Evolutionary conservation across 129 eudicot genomes (phyloP).

Genomic region (Lactuca sativa): DNA sequence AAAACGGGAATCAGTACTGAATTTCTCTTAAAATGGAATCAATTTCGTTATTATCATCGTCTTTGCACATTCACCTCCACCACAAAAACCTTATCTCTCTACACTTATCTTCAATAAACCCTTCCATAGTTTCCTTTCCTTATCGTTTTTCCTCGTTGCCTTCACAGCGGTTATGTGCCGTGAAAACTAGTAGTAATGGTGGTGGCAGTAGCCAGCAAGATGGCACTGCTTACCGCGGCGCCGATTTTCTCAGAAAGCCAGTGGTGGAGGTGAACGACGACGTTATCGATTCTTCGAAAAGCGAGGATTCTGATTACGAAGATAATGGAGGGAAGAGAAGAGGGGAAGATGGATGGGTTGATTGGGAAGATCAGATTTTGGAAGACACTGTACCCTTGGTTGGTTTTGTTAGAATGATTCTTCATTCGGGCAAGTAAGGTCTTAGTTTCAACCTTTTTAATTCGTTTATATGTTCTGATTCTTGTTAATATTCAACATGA

Average conservation of each 20-base stretch:
- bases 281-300: constrained; percentile 8
- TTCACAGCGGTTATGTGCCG: constrained; percentile 26
- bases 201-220: constrained; percentile 35
- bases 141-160: constrained; percentile 10
- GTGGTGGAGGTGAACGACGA: constrained; percentile 35
- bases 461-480: constrained; percentile 3
- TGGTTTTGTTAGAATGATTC: constrained; percentile 94
- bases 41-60: constrained; percentile 21
- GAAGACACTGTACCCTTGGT: constrained; percentile 93
- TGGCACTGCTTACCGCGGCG: constrained; percentile 26
- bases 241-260: constrained; percentile 69
- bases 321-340: constrained; percentile 30
- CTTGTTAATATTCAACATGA: not conserved
- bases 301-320: constrained; percentile 32
- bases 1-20: not conserved
- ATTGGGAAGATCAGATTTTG: constrained; percentile 93
- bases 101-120: constrained; percentile 35
- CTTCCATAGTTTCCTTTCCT: constrained; percentile 35
- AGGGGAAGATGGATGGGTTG: constrained; percentile 61
- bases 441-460: not conserved
- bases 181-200: constrained; percentile 40
- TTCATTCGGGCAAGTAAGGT: constrained; percentile 88
- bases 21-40: constrained; percentile 21
- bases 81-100: constrained; percentile 52
- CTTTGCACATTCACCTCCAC: constrained; percentile 31